Percentiles rank a stretch among this genome's conserved stretches.
These are phyloP conservation scores for Neurospora sp. DNA, from an alignment of 495 filamentous ascomycete genomes.

Conservation along the genomic window DNA sequence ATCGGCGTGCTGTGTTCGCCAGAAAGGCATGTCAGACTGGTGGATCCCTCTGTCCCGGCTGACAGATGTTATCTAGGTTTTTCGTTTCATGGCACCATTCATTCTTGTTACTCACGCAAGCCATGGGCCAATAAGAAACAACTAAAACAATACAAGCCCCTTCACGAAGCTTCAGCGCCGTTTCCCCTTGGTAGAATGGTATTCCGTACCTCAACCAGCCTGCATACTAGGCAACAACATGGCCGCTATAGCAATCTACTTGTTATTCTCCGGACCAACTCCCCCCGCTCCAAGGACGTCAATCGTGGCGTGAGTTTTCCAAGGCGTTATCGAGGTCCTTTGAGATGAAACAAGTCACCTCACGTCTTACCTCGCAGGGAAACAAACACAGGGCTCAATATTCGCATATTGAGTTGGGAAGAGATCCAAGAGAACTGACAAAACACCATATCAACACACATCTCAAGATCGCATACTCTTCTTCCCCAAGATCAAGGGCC, in stretches of 20 bases:
- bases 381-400: neutral
- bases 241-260: neutral
- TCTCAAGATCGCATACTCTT: neutral
- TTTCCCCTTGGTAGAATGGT: neutral
- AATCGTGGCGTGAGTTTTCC: neutral
- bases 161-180: neutral
- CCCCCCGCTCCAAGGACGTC: neutral
- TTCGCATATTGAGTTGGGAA: neutral
- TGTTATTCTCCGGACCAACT: neutral
- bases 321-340: neutral
- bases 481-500: neutral
- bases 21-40: neutral
- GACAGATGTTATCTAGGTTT: neutral
- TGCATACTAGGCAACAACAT: neutral
- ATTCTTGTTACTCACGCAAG: neutral
- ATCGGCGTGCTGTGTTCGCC: neutral
- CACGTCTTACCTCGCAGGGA: neutral
- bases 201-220: neutral
- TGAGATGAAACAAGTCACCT: neutral
- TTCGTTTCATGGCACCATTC: neutral
- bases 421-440: neutral
- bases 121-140: neutral
- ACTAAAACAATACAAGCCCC: neutral
- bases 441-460: neutral
- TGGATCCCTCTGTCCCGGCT: neutral